These are phyloP conservation scores for Balansia obtecta DNA, from an alignment of 2,329 filamentous ascomycete genomes.

Conservation along the genomic window DNA sequence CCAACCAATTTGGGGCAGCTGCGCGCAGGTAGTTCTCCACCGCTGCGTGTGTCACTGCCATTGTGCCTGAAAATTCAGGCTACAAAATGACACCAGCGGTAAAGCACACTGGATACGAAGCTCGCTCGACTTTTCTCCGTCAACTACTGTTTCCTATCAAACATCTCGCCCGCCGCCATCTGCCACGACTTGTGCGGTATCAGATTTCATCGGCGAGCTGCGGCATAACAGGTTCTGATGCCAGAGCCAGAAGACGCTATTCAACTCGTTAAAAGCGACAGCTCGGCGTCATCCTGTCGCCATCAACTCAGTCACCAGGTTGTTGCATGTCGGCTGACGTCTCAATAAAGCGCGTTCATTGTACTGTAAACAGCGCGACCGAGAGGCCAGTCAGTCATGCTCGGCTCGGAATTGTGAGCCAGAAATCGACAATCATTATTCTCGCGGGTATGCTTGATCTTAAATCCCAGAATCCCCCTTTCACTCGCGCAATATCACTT, in stretches of 20 bases:
- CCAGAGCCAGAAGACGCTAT: conserved; percentile 9
- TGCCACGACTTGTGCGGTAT: conserved; percentile 11
- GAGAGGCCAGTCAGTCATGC: conserved; percentile 8
- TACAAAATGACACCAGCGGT: conserved; percentile 1
- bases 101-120: conserved; percentile 11
- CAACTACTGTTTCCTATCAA: conserved; percentile 20
- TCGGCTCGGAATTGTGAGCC: background rate
- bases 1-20: background rate
- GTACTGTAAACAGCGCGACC: conserved; percentile 22
- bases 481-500: background rate
- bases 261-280: conserved; percentile 7
- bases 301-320: conserved; percentile 2
- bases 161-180: conserved; percentile 13
- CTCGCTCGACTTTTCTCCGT: conserved; percentile 19
- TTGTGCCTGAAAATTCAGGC: conserved; percentile 23
- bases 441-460: conserved; percentile 19
- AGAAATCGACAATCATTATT: conserved; percentile 14
- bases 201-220: conserved; percentile 14
- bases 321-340: conserved; percentile 7
- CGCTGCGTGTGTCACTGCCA: conserved; percentile 3
- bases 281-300: conserved; percentile 6
- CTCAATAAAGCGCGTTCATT: conserved; percentile 14
- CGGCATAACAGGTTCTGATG: conserved; percentile 12
- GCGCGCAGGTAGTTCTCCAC: background rate
- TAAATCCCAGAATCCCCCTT: conserved; percentile 13